Base-by-base conservation (phyloP, 371 early-diverging fungal genomes). In the Mortierella sp. region DNA sequence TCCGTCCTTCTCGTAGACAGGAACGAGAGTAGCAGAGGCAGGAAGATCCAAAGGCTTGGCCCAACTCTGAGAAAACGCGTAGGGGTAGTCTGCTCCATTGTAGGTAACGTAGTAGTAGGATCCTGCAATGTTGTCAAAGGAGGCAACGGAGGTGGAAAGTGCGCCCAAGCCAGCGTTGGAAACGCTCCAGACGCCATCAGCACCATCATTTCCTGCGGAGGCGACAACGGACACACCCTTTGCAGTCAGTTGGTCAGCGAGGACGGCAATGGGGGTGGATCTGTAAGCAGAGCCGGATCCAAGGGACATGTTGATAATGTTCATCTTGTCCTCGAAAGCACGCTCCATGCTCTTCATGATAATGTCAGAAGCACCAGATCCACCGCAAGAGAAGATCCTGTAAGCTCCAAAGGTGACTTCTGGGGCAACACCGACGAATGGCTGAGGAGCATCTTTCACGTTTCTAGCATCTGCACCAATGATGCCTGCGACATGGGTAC, bases 161-260 rank as follows among this genome's bases (percentile, higher is more conserved):
- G 45, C 70, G 6, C 70, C 70, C 22, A 69, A 47, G 9, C 70
- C 63, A 37, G 63, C 43, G 49, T 69, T 59, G 48, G 47, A 41
- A 22, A 69, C 70, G 19, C 45, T 69, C 63, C 70, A 54, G 60
- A 63, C 59, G 45, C 70, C 94, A 27, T 83, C 78, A 14, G 64
- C 61, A 14, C 92, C 93, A 57, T 87, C 84, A 76, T 94, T 94
- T 5, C 94, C 93, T n/a, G 83, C 84, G 2, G 94, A 85, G 21
- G 84, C 79, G 27, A 85, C 79, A 2, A 87, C 79, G 21, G 82
- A 58, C 22, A 87, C 45, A 16, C 86, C 86, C 10, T 58, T 49
- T 28, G 39, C 54, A 19, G 74, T 66, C 21, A 90, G 71, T 0
- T 59, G 58, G 22, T 83, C 60, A 16, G 81, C 82, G 0, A 80